Conservation (phyloP, 768 basidiomycete genomes). For the Podaxis sp. region DNA sequence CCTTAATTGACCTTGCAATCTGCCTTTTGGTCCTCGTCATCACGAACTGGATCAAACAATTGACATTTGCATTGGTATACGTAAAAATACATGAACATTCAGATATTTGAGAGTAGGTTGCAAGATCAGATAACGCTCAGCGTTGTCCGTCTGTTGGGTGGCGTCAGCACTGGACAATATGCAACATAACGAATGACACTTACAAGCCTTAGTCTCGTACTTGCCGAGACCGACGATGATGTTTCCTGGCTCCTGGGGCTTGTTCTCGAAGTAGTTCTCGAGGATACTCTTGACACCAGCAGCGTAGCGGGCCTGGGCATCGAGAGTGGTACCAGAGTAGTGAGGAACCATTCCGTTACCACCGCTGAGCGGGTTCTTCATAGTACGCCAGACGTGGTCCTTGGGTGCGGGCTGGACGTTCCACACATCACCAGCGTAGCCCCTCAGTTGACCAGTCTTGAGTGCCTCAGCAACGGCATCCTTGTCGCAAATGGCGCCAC, state of each 20-base stretch:
- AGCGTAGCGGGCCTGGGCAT: constrained; percentile 88
- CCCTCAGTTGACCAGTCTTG: constrained; percentile 71
- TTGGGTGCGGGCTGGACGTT: constrained; percentile 84
- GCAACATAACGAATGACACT: constrained; percentile 20
- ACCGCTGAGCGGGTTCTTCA: constrained; percentile 77
- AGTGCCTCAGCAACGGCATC: constrained; percentile 79
- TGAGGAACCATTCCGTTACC: constrained; percentile 92
- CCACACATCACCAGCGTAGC: constrained; percentile 76
- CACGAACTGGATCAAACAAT: not conserved
- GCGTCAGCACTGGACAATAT: constrained; percentile 1
- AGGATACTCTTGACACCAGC: constrained; percentile 68
- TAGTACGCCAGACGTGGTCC: constrained; percentile 84
- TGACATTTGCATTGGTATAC: not conserved
- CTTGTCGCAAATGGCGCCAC: constrained; percentile 88
- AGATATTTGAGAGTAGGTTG: not conserved
- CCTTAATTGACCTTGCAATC: not conserved
- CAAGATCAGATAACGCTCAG: constrained; percentile 24
- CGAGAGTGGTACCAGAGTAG: constrained; percentile 87
- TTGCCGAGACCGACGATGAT: constrained; percentile 75
- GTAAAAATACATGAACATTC: not conserved
- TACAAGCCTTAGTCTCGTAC: constrained; percentile 48
- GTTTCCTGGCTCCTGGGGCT: constrained; percentile 75
- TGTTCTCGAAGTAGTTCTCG: constrained; percentile 61
- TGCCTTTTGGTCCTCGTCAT: not conserved
- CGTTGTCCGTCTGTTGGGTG: constrained; percentile 48